phyloP scores from a whole-genome alignment of 768 basidiomycete species.

The Kwoniella dendrophila region DNA sequence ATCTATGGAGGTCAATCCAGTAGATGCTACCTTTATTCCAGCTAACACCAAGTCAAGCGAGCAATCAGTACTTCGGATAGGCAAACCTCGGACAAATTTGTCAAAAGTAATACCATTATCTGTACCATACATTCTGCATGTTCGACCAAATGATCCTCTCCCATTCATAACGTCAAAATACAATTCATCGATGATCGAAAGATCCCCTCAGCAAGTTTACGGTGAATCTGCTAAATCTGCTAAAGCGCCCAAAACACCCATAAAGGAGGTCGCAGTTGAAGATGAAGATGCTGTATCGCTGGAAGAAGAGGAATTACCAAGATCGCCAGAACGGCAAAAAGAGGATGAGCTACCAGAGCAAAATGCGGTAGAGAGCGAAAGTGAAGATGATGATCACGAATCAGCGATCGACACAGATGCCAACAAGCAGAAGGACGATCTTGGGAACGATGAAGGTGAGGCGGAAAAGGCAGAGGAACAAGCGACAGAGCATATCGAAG shows the following conservation, averaged over 20 bases:
- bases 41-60: no score
- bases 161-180: slow-evolving; percentile 4
- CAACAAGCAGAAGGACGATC: not conserved
- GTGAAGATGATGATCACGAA: not conserved
- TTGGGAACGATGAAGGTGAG: not conserved
- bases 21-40: no score
- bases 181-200: slow-evolving; percentile 9
- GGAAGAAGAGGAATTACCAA: slow-evolving; percentile 7
- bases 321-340: not conserved
- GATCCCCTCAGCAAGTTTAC: not conserved
- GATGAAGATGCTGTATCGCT: not conserved
- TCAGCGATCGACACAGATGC: no score
- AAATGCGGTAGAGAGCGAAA: not conserved
- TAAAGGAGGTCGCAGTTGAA: not conserved
- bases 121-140: slow-evolving; percentile 11
- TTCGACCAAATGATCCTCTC: slow-evolving; percentile 6
- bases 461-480: not conserved
- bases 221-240: not conserved
- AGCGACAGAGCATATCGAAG: not conserved
- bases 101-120: slow-evolving; percentile 10
- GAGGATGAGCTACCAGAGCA: not conserved
- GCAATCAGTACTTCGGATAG: no score
- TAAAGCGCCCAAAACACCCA: not conserved
- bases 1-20: no score
- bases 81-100: not conserved